Evolutionary conservation across 352 stramenopile genomes (phyloP).

Genomic region (Globisporangium uncinulatum): DNA sequence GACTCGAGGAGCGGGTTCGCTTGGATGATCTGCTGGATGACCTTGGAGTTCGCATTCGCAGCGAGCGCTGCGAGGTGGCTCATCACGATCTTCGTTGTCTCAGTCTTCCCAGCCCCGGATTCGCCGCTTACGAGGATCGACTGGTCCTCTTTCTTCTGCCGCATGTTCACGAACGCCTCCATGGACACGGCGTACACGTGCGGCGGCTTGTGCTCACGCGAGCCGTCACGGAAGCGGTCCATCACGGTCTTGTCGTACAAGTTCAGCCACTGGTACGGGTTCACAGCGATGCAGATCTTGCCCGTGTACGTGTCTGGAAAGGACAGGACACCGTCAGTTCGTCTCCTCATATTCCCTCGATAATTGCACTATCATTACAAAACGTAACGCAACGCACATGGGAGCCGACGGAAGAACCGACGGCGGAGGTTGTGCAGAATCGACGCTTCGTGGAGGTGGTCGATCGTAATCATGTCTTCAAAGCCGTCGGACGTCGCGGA

Average conservation of each 20-base stretch:
- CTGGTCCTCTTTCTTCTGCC: constrained; percentile 59
- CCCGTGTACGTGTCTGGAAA: constrained; percentile 91
- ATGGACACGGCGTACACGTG: constrained; percentile 80
- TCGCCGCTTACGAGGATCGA: constrained; percentile 87
- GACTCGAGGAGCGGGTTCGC: constrained; percentile 81
- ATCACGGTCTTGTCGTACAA: constrained; percentile 74
- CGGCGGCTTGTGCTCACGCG: constrained; percentile 58
- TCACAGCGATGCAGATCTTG: constrained; percentile 97
- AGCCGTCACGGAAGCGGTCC: constrained; percentile 76
- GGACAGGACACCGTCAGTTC: background rate
- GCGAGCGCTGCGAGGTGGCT: constrained; percentile 76
- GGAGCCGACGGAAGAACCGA: constrained; percentile 75
- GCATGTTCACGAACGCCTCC: constrained; percentile 75
- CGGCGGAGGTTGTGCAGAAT: constrained; percentile 88
- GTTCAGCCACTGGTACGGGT: constrained; percentile 94
- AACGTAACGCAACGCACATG: constrained; percentile 32
- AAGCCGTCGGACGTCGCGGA: constrained; percentile 45
- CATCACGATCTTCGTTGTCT: constrained; percentile 88
- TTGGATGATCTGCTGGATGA: constrained; percentile 79
- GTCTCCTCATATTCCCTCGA: background rate
- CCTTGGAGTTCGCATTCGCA: constrained; percentile 54
- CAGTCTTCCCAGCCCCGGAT: constrained; percentile 85
- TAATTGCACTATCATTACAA: background rate
- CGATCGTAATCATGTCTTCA: constrained; percentile 84
- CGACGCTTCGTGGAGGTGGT: constrained; percentile 88